Evolutionary conservation across 129 eudicot genomes (phyloP).

Genomic region (Saposhnikovia divaricata): DNA sequence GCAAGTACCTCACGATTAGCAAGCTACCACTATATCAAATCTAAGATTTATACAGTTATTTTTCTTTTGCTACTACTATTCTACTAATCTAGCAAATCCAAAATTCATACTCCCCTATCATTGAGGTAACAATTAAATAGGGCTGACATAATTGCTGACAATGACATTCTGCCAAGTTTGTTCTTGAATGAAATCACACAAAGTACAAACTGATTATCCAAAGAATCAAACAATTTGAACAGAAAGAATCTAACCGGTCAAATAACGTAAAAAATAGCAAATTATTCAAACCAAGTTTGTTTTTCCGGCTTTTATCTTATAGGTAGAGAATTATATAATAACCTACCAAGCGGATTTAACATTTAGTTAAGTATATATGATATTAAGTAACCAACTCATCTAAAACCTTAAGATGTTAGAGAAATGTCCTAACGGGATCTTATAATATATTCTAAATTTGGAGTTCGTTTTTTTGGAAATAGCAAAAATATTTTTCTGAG

Average conservation of each 20-base stretch:
- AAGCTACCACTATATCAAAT: background rate
- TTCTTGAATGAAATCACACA: background rate
- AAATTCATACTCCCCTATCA: background rate
- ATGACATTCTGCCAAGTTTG: background rate
- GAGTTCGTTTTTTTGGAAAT: too few species aligned
- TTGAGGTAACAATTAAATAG: background rate
- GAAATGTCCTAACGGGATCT: too few species aligned
- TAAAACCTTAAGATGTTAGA: too few species aligned
- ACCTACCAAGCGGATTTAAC: background rate
- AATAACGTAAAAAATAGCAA: background rate
- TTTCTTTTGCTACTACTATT: background rate
- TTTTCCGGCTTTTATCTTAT: background rate
- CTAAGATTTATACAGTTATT: background rate
- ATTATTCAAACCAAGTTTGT: background rate
- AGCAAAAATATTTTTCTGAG: too few species aligned
- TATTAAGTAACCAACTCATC: too few species aligned
- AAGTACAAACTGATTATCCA: background rate
- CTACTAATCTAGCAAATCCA: background rate
- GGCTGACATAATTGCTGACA: background rate
- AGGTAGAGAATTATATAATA: background rate
- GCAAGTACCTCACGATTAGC: background rate
- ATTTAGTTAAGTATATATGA: too few species aligned
- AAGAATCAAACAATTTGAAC: background rate
- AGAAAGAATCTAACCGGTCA: background rate
- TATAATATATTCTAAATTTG: too few species aligned